Evolutionary conservation across 495 filamentous ascomycete species (phyloP).

Genomic region (Aspergillus steynii): DNA sequence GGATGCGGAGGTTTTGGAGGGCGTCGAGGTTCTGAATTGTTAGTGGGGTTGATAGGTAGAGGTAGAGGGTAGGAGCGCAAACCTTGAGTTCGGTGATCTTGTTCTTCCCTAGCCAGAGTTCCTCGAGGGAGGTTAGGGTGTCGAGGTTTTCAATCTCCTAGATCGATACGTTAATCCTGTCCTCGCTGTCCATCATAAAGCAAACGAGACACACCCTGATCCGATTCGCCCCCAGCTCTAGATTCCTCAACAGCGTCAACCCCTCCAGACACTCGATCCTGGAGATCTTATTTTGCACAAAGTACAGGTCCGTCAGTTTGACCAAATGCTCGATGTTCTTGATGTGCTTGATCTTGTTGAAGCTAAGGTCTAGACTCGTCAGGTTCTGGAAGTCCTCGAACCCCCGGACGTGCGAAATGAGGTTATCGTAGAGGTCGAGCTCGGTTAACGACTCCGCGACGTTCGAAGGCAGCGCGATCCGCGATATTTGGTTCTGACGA

Average conservation of each 20-base stretch:
- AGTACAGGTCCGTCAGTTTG: conserved; percentile 81
- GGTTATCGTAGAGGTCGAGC: conserved; percentile 96
- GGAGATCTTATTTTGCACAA: conserved; percentile 92
- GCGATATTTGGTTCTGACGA: conserved; percentile 86
- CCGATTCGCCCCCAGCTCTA: conserved; percentile 90
- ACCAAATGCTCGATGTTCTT: conserved; percentile 80
- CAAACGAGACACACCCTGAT: conserved; percentile 73
- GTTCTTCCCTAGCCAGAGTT: conserved; percentile 98
- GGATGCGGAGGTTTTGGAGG: conserved; percentile 77
- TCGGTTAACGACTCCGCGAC: conserved; percentile 70
- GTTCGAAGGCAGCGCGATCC: conserved; percentile 65
- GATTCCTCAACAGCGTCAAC: conserved; percentile 68
- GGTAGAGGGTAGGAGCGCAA: not conserved
- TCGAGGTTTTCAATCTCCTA: conserved; percentile 87
- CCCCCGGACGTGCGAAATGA: conserved; percentile 84
- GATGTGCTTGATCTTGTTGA: conserved; percentile 99
- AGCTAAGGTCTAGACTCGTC: conserved; percentile 83
- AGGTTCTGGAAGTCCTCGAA: conserved; percentile 76
- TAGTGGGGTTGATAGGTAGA: not conserved
- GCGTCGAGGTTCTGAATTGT: conserved; percentile 57
- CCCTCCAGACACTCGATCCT: conserved; percentile 83
- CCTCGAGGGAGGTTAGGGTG: conserved; percentile 68
- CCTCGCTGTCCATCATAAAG: not conserved
- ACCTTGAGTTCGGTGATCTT: conserved; percentile 87
- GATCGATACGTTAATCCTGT: conserved; percentile 10